Percentiles rank a stretch among this genome's conserved stretches.
Evolutionary conservation across 768 basidiomycete genomes (phyloP).

Genomic region (Lactarius vividus): DNA sequence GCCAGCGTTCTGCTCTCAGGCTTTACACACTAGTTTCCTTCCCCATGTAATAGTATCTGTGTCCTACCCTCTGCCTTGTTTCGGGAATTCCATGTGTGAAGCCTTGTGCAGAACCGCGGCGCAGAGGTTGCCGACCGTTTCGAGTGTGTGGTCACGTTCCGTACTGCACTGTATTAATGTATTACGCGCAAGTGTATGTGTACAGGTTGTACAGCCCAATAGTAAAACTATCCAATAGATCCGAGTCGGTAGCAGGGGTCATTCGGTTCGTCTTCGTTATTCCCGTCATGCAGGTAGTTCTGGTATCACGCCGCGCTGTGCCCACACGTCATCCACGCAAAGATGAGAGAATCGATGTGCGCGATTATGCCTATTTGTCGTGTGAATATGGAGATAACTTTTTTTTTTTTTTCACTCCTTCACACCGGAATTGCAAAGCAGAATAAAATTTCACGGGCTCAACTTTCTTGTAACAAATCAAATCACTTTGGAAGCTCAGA

Average conservation of each 20-base stretch:
- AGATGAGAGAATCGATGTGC: background rate
- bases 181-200: background rate
- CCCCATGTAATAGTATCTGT: too few relatives aligned
- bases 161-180: background rate
- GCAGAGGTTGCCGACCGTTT: too few relatives aligned
- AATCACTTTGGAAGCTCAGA: conserved; percentile 19
- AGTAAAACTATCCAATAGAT: too few relatives aligned
- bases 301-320: background rate
- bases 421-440: background rate
- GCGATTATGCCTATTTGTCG: background rate
- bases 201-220: background rate
- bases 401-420: background rate
- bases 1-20: too few relatives aligned
- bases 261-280: too few relatives aligned
- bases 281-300: background rate
- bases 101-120: too few relatives aligned
- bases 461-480: background rate
- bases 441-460: background rate
- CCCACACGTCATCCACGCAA: background rate
- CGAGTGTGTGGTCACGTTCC: too few relatives aligned
- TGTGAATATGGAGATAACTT: background rate
- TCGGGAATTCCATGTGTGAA: too few relatives aligned
- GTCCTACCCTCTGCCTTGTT: too few relatives aligned
- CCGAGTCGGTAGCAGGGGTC: too few relatives aligned
- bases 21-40: too few relatives aligned